phyloP scores from a whole-genome alignment of 495 filamentous ascomycete genomes.

The Hapsidospora chrysogenum region DNA sequence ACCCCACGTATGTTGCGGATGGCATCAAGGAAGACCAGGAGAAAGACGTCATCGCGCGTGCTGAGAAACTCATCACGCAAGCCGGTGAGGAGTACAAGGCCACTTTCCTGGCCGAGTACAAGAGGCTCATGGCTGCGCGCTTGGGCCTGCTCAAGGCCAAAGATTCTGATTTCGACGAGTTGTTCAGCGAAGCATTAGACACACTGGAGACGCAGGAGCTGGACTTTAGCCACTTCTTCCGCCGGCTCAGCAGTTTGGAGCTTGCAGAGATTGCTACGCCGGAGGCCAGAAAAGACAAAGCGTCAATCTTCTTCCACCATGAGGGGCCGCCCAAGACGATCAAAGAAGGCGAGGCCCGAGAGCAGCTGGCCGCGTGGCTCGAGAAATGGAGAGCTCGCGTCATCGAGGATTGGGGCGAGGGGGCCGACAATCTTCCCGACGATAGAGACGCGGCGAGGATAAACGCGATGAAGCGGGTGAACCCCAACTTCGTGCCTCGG shows the following conservation, averaged over 20 bases:
- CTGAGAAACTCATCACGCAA: conserved; percentile 62
- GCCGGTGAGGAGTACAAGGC: conserved; percentile 72
- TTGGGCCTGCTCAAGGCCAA: conserved; percentile 53
- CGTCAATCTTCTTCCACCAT: conserved; percentile 52
- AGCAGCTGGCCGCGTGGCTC: conserved; percentile 59
- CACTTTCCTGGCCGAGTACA: conserved; percentile 77
- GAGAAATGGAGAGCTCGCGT: conserved; percentile 50
- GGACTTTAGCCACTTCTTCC: conserved; percentile 88
- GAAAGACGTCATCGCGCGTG: conserved; percentile 53
- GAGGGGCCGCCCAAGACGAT: conserved; percentile 40
- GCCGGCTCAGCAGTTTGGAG: conserved; percentile 44
- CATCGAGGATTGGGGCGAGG: conserved; percentile 47
- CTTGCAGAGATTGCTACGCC: conserved; percentile 42
- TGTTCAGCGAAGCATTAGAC: conserved; percentile 72
- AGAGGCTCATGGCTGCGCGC: conserved; percentile 56
- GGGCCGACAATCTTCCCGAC: conserved; percentile 11
- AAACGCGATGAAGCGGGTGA: conserved; percentile 60
- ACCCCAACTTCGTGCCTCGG: conserved; percentile 80
- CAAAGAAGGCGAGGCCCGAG: conserved; percentile 43
- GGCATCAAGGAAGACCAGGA: conserved; percentile 54
- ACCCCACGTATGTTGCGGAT: conserved; percentile 45
- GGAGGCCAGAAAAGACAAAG: conserved; percentile 36
- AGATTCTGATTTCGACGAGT: conserved; percentile 54
- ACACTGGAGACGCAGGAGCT: conserved; percentile 61
- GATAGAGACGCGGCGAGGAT: conserved; percentile 42